Evolutionary conservation across 768 basidiomycete genomes (phyloP).

Genomic region (Rhizopogon vesiculosus): DNA sequence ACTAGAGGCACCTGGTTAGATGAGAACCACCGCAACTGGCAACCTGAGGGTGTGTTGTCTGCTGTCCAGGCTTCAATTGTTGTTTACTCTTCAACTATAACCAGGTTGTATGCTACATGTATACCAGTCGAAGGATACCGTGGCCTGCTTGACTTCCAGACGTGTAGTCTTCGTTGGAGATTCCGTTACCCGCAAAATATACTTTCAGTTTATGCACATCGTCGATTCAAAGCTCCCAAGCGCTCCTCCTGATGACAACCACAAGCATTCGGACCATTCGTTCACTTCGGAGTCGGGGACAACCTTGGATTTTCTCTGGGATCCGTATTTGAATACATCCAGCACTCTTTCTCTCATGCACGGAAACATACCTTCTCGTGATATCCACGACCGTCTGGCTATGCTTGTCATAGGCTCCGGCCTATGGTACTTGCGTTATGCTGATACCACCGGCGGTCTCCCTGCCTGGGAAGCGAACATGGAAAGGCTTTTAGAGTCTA

Average conservation of each 20-base stretch:
- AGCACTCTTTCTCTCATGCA: constrained; percentile 43
- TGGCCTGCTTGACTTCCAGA: constrained; percentile 51
- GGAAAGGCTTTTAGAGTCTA: constrained; percentile 53
- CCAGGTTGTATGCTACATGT: constrained; percentile 79
- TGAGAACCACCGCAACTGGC: constrained; percentile 65
- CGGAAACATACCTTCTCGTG: background rate
- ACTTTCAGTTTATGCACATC: constrained; percentile 64
- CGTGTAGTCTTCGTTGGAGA: constrained; percentile 80
- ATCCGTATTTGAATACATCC: constrained; percentile 80
- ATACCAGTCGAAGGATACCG: constrained; percentile 53
- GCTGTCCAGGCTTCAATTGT: constrained; percentile 4
- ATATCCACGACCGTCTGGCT: constrained; percentile 37
- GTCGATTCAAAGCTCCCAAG: constrained; percentile 55
- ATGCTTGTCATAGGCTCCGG: constrained; percentile 83
- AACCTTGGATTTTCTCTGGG: constrained; percentile 69
- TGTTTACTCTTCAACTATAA: background rate
- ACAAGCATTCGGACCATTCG: constrained; percentile 66
- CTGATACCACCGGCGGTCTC: constrained; percentile 66
- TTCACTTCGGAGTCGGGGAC: constrained; percentile 42
- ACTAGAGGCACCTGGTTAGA: constrained; percentile 80
- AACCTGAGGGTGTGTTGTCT: constrained; percentile 66
- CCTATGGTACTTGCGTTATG: constrained; percentile 84
- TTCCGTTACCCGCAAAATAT: constrained; percentile 75
- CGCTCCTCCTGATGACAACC: constrained; percentile 46
- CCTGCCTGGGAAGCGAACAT: constrained; percentile 74